phyloP scores from a whole-genome alignment of 1,284 basidiomycete species.

The Wolfiporia cocos region DNA sequence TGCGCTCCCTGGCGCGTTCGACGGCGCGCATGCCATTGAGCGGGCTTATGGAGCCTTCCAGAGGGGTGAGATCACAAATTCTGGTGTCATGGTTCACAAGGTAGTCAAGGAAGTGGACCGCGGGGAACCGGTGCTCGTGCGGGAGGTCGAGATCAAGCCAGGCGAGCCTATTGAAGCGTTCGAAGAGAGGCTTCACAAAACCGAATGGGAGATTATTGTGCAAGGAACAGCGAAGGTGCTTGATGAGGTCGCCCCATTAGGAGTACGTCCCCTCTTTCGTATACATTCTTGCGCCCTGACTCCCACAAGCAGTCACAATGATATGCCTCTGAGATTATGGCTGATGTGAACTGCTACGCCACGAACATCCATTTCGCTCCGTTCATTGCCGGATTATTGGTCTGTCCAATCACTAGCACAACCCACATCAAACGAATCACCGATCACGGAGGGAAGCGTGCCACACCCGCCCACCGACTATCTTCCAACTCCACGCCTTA shows the following conservation, averaged over 20 bases:
- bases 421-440: too few relatives aligned
- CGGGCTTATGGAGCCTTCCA: constrained; percentile 88
- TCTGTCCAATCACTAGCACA: too few relatives aligned
- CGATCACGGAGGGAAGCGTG: too few relatives aligned
- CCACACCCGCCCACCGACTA: too few relatives aligned
- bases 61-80: constrained; percentile 68
- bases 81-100: constrained; percentile 93
- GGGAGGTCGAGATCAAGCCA: constrained; percentile 69
- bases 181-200: constrained; percentile 74
- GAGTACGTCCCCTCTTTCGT: constrained; percentile 1
- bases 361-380: too few relatives aligned
- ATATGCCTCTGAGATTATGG: too few relatives aligned
- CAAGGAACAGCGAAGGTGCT: constrained; percentile 71
- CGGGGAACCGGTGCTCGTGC: constrained; percentile 82
- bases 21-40: constrained; percentile 87
- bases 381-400: too few relatives aligned
- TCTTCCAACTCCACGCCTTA: too few relatives aligned
- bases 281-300: too few relatives aligned
- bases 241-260: constrained; percentile 28
- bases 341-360: too few relatives aligned
- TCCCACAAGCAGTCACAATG: too few relatives aligned
- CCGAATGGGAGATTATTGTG: constrained; percentile 92
- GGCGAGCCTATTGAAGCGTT: constrained; percentile 75
- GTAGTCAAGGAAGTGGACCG: constrained; percentile 93
- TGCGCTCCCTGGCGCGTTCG: constrained; percentile 91